phyloP scores from a whole-genome alignment of 1,284 basidiomycete genomes.

The Apiotrichum brassicae region DNA sequence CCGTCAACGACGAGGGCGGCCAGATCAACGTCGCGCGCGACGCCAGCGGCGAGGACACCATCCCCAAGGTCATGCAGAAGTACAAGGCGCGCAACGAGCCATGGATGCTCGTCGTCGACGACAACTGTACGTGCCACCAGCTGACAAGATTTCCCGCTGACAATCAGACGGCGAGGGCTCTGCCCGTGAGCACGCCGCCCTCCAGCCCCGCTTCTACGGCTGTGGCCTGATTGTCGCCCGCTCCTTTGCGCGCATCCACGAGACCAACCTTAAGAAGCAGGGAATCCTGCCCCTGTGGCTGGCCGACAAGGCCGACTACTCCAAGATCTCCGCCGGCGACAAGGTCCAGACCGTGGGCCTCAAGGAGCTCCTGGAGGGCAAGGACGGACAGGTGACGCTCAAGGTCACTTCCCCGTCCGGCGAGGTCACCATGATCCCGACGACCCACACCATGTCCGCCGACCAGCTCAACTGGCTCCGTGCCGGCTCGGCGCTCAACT shows the following conservation, averaged over 20 bases:
- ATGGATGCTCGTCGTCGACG: constrained; percentile 93
- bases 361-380: constrained; percentile 51
- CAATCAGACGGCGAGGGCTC: constrained; percentile 74
- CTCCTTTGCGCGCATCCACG: constrained; percentile 97
- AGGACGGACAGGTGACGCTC: constrained; percentile 48
- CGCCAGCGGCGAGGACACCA: constrained; percentile 62
- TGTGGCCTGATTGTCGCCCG: constrained; percentile 76
- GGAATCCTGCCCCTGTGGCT: constrained; percentile 89
- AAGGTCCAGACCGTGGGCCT: constrained; percentile 55
- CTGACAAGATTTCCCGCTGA: constrained; percentile 1
- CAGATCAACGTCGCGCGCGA: constrained; percentile 86
- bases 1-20: constrained; percentile 86
- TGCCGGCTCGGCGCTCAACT: constrained; percentile 79
- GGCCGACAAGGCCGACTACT: constrained; percentile 75
- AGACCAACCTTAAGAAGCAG: constrained; percentile 98
- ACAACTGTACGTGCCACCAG: constrained; percentile 53
- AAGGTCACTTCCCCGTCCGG: constrained; percentile 64
- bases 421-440: constrained; percentile 60
- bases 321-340: constrained; percentile 73
- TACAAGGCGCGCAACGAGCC: constrained; percentile 74
- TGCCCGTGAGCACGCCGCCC: constrained; percentile 84
- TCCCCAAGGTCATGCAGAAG: constrained; percentile 80
- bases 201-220: constrained; percentile 94
- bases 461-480: constrained; percentile 84
- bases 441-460: constrained; percentile 77